Evolutionary conservation across 805 yeast species (phyloP).

Genomic region (Cyberlindnera samutprakarnensis): DNA sequence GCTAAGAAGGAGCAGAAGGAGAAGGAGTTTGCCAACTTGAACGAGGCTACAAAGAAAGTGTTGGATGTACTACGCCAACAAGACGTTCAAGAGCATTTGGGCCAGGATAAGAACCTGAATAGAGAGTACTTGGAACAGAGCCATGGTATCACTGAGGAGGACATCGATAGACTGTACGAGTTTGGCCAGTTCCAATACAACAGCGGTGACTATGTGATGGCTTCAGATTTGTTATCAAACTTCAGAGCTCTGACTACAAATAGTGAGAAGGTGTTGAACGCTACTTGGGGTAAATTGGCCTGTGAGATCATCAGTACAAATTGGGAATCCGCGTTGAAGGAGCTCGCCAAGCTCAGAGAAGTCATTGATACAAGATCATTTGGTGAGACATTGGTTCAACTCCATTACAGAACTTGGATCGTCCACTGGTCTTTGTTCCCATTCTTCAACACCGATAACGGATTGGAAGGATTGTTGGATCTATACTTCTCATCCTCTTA

Average conservation of each 20-base stretch:
- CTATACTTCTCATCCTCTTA: slow-evolving; percentile 52
- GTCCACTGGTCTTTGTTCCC: slow-evolving; percentile 66
- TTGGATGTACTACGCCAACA: slow-evolving; percentile 38
- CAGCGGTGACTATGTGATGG: slow-evolving; percentile 54
- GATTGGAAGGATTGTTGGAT: slow-evolving; percentile 48
- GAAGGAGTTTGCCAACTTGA: slow-evolving; percentile 29
- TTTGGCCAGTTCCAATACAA: slow-evolving; percentile 58
- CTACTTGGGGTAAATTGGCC: slow-evolving; percentile 67
- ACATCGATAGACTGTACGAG: slow-evolving; percentile 44
- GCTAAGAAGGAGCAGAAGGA: slow-evolving; percentile 34
- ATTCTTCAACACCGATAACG: slow-evolving; percentile 45
- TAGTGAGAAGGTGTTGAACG: slow-evolving; percentile 40
- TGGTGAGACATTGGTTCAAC: slow-evolving; percentile 47
- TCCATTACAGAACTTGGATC: slow-evolving; percentile 59
- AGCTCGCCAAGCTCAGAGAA: slow-evolving; percentile 47
- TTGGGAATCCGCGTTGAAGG: slow-evolving; percentile 47
- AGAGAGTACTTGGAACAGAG: slow-evolving; percentile 36
- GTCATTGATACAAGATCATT: slow-evolving; percentile 47
- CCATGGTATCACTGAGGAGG: slow-evolving; percentile 39
- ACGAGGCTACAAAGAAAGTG: slow-evolving; percentile 36
- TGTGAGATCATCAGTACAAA: slow-evolving; percentile 47
- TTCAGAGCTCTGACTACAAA: slow-evolving; percentile 49
- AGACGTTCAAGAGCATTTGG: slow-evolving; percentile 44
- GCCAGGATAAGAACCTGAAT: slow-evolving; percentile 50
- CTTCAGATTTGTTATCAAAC: slow-evolving; percentile 50